Percentiles rank a stretch among this genome's conserved stretches.
These are phyloP conservation scores for Botrytis cinerea DNA, from an alignment of 2,329 filamentous ascomycete species.

Conservation along the genomic window DNA sequence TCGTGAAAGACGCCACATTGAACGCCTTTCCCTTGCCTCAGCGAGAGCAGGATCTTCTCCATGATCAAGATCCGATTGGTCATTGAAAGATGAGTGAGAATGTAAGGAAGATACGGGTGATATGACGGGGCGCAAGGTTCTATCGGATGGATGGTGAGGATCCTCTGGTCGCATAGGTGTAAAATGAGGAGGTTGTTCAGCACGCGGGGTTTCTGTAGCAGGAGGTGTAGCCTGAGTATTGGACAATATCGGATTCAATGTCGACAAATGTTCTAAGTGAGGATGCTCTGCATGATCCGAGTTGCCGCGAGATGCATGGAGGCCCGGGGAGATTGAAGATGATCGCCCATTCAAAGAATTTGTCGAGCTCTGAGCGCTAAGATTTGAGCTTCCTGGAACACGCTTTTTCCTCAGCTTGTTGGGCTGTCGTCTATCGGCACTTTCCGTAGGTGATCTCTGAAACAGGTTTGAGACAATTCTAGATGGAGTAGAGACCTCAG, in stretches of 20 bases:
- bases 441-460: constrained; percentile 65
- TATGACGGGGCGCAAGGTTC: constrained; percentile 61
- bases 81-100: constrained; percentile 68
- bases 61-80: constrained; percentile 78
- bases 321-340: constrained; percentile 36
- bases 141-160: constrained; percentile 34
- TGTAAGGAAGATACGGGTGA: constrained; percentile 76
- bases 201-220: constrained; percentile 34
- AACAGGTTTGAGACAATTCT: constrained; percentile 70
- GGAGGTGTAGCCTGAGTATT: constrained; percentile 36
- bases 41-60: constrained; percentile 59
- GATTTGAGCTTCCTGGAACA: constrained; percentile 74
- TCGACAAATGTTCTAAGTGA: constrained; percentile 35
- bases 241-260: constrained; percentile 30
- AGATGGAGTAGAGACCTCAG: constrained; percentile 55
- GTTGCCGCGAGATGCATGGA: constrained; percentile 40
- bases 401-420: constrained; percentile 89
- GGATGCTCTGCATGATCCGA: constrained; percentile 39
- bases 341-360: constrained; percentile 63
- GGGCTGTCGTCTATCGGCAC: constrained; percentile 66
- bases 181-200: constrained; percentile 31
- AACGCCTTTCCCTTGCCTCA: constrained; percentile 66
- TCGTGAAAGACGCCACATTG: constrained; percentile 71
- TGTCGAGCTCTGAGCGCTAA: constrained; percentile 87
- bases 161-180: constrained; percentile 32